Percentiles rank a stretch among this genome's conserved stretches.
Conservation (phyloP, 139 green algal genomes). For the Chlamydomonas eustigma region DNA sequence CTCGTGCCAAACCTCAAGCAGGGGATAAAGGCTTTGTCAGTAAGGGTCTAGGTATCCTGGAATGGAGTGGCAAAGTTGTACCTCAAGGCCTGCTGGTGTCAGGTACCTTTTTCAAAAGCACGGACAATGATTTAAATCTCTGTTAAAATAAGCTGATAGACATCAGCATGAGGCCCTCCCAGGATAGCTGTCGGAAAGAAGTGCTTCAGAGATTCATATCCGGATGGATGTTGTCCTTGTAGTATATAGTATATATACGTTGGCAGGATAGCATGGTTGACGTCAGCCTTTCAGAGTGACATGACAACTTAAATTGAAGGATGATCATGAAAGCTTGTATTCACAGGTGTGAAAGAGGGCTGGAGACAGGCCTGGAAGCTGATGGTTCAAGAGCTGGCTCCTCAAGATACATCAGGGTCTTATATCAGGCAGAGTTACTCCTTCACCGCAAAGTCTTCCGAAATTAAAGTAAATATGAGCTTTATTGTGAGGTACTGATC, state of each 20-base stretch:
- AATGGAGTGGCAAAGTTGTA: slow-evolving; percentile 64
- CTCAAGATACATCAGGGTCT: slow-evolving; percentile 61
- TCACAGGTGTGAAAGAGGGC: slow-evolving; percentile 67
- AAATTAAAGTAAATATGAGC: slow-evolving; percentile 16
- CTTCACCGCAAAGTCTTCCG: slow-evolving; percentile 40
- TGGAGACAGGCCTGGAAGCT: slow-evolving; percentile 72
- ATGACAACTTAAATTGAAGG: too few relatives aligned
- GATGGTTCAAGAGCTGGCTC: slow-evolving; percentile 80
- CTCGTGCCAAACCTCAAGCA: too few relatives aligned
- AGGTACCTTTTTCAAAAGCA: slow-evolving; percentile 22
- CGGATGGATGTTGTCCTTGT: too few relatives aligned
- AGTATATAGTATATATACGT: too few relatives aligned
- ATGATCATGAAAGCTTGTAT: too few relatives aligned
- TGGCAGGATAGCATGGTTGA: too few relatives aligned
- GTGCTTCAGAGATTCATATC: too few relatives aligned
- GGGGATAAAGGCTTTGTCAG: slow-evolving; percentile 5
- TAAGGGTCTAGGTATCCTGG: slow-evolving; percentile 57
- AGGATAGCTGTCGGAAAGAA: too few relatives aligned
- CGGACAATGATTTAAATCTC: background rate
- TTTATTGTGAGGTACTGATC: too few relatives aligned
- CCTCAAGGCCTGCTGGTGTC: slow-evolving; percentile 72
- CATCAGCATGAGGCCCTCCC: too few relatives aligned
- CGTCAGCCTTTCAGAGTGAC: too few relatives aligned
- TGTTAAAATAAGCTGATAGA: too few relatives aligned
- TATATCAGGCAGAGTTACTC: slow-evolving; percentile 72